Evolutionary conservation across 306 rosid species (phyloP).

Genomic region (Oemleria cerasiformis): DNA sequence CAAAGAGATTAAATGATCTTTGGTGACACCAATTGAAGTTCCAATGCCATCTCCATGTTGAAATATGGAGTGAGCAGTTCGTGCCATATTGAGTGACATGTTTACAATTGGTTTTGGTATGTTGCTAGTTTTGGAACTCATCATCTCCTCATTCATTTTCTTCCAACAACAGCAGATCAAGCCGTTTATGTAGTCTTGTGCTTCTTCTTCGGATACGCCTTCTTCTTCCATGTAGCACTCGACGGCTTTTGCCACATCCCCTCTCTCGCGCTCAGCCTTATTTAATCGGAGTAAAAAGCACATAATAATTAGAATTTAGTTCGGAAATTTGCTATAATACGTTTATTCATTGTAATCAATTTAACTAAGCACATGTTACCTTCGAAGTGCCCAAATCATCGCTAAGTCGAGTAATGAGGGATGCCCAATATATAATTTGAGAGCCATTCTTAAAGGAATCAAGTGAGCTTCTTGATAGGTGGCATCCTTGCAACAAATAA

Average conservation of each 20-base stretch:
- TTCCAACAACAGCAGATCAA: conserved; percentile 21
- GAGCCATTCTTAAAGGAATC: conserved; percentile 17
- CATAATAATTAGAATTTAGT: too few relatives aligned
- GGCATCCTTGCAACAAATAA: not conserved
- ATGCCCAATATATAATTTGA: conserved; percentile 23
- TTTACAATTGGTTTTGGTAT: conserved; percentile 25
- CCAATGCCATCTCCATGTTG: conserved; percentile 36
- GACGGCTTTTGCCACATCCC: conserved; percentile 33
- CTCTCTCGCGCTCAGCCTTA: conserved; percentile 33
- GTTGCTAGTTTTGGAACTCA: not conserved
- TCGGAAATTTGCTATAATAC: too few relatives aligned
- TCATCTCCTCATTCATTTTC: conserved; percentile 21
- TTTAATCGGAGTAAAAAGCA: not conserved
- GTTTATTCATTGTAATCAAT: too few relatives aligned
- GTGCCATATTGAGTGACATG: conserved; percentile 28
- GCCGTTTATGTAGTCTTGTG: not conserved
- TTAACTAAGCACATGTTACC: conserved; percentile 2
- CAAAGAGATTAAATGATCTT: conserved; percentile 17
- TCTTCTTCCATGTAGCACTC: conserved; percentile 27
- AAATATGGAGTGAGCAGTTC: conserved; percentile 26
- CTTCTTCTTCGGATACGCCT: conserved; percentile 26
- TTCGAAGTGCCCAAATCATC: conserved; percentile 35
- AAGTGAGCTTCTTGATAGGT: not conserved
- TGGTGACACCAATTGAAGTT: conserved; percentile 20
- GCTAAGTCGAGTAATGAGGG: conserved; percentile 17